Percentiles rank a stretch among this genome's conserved stretches.
Evolutionary conservation across 129 eudicot genomes (phyloP).

Genomic region (Artemisia argyi): DNA sequence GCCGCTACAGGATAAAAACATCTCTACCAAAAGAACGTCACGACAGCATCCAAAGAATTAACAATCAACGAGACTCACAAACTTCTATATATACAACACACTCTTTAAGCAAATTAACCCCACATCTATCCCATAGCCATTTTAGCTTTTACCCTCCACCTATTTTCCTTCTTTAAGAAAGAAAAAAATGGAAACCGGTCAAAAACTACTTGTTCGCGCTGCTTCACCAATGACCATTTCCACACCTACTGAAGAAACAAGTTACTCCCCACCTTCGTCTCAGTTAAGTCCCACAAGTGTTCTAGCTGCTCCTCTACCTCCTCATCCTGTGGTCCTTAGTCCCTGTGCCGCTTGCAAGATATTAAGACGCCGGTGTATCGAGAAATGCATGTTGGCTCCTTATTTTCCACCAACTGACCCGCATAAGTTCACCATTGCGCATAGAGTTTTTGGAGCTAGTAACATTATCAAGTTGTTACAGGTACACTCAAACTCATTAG

Average conservation of each 20-base stretch:
- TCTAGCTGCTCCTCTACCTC: constrained; percentile 13
- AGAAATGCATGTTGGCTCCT: constrained; percentile 49
- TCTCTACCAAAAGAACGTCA: constrained; percentile 11
- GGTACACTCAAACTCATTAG: constrained; percentile 13
- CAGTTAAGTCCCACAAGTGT: constrained; percentile 36
- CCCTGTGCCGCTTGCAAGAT: constrained; percentile 61
- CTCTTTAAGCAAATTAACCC: neutral
- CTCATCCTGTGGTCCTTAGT: constrained; percentile 36
- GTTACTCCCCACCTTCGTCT: constrained; percentile 16
- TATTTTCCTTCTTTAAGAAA: constrained; percentile 5
- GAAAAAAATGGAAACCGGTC: constrained; percentile 30
- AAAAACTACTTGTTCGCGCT: neutral
- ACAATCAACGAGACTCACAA: constrained; percentile 3
- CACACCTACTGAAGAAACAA: constrained; percentile 20
- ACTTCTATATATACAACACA: constrained; percentile 19
- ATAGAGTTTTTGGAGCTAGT: constrained; percentile 47
- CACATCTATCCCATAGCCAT: neutral
- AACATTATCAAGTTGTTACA: constrained; percentile 43
- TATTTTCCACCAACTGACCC: constrained; percentile 48
- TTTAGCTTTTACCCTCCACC: neutral
- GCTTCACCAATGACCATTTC: constrained; percentile 21
- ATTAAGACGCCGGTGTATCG: constrained; percentile 44
- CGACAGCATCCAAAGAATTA: constrained; percentile 29
- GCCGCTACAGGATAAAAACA: constrained; percentile 18
- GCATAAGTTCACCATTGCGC: constrained; percentile 41